Base-by-base conservation (phyloP, 2,329 filamentous ascomycete genomes). In the Microsporum audouinii region DNA sequence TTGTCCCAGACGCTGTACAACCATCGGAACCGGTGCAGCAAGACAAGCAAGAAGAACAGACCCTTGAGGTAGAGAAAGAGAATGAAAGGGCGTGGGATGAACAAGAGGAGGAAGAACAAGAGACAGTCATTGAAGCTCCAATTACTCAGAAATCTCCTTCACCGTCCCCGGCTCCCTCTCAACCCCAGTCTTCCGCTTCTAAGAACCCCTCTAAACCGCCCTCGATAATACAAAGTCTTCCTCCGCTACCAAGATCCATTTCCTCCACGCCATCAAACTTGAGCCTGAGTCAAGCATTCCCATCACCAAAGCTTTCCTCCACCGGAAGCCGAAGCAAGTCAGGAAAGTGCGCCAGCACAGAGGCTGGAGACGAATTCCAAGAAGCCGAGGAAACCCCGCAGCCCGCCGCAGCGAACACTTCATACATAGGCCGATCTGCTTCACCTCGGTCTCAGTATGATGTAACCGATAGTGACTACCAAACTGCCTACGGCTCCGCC, bases 161-260 rank as follows among this genome's bases (percentile, higher is more conserved):
- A 1, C 31, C 60, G 33, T 29, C 33, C 17, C 27, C 61, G 6
- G n/a, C 53, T 34, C 38, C 38, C 39, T 34, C 58, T 43, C 60
- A 58, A 59, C 39, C 63, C 49, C 62, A 62, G 43, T 58, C 60
- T 36, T 36, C 53, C 10, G 59, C 60, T 58, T 59, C 61, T 2
- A 60, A 63, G n/a, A 31, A 29, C 14, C 58, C 58, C 2, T 31
- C 47, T 43, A 51, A 47, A 14, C n/a, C 36, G 17, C 41, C 49
- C 41, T 58, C 60, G 64, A 67, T 61, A 60, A 66, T 63, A 60
- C 63, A 67, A 61, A 68, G 58, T 29, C 62, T 64, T 53, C 61
- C 34, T 45, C 60, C 56, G 10, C 62, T 62, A 38, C 61, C 62
- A 43, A 60, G 63, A 17, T 61, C 66, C 23, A 38, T 65, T 39